Evolutionary conservation across 2,329 filamentous ascomycete species (phyloP).

Genomic region (Gremmenia infestans): DNA sequence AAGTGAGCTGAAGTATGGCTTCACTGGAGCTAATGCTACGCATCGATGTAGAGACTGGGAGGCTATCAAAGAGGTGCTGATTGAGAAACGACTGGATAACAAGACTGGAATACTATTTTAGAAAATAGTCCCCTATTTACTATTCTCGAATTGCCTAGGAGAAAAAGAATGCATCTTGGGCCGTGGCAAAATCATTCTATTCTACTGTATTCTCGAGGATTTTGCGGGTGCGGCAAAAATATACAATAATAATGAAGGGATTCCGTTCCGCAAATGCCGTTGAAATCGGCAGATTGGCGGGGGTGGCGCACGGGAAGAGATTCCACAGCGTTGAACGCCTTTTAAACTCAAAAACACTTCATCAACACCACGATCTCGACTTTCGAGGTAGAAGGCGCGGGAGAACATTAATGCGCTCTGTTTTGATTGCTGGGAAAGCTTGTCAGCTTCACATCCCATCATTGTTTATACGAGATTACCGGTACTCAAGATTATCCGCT

Average conservation of each 20-base stretch:
- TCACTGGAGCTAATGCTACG: slow-evolving; percentile 25
- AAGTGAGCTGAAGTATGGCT: slow-evolving; percentile 17
- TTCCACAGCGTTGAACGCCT: neutral
- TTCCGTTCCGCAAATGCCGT: no score
- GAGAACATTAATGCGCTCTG: no score
- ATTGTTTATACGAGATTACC: no score
- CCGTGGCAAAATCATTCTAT: neutral
- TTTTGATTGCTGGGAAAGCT: no score
- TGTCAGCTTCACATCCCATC: no score
- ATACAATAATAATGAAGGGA: no score
- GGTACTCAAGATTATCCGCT: neutral
- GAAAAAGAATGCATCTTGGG: no score
- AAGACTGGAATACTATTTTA: slow-evolving; percentile 24
- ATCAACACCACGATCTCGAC: no score
- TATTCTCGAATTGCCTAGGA: neutral
- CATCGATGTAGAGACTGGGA: slow-evolving; percentile 30
- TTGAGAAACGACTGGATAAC: slow-evolving; percentile 23
- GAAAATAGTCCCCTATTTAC: neutral
- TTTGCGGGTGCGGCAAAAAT: no score
- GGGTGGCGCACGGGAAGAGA: neutral
- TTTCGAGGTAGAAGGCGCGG: no score
- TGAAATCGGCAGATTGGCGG: neutral
- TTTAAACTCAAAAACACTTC: neutral
- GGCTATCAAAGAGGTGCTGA: slow-evolving; percentile 21
- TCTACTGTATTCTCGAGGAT: no score